Evolutionary conservation across 257 asterid genomes (phyloP), one percentile per base, ranked within the genome.

Genomic region (Mitragyna speciosa): DNA sequence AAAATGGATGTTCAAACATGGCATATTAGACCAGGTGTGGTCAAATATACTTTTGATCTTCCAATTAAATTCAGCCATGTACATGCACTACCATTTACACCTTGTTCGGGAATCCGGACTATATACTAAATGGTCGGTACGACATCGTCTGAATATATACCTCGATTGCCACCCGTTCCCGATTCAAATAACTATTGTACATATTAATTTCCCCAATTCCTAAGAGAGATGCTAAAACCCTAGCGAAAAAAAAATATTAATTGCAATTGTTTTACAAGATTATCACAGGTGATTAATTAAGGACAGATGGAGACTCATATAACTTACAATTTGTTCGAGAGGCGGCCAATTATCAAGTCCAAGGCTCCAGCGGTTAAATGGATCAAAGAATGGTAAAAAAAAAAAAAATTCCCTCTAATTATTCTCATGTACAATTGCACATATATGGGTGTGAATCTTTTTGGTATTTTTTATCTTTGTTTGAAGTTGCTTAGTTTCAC

Each of bases 331-430:
- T 79, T 87, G 79, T 93, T 83, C 68, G 99, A 95, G 76, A 85
- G 99, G 80, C 96, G 97, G 66, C 90, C 93, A 51, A 84, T 91
- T 39, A 72, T 87, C 77, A 92, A 87, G 86, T 93, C 99, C 70
- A 91, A 80, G 78, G 80, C 88, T 81, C 93, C 96, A 41, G 82
- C 97, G 22, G 91, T 86, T 79, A 93, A 88, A 82, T 95, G 99
- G 99, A 66, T 87, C 80, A 95, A 89, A 78, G 94, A 95, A 87
- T 95, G 99, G 99, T 95, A 91, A 74, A 47, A 51, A 36, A 36
- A 91, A 74, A 47, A 51, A 36, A 36, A 4, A 1, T 30, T 70
- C 54, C 56, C 14, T 59, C 17, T 14, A 41, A 7, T 36, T 36
- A 36, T 15, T 72, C 20, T 72, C 20, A 41, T 19, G 17, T 20